A percentile compares a stretch with the other conserved stretches of the same genome.
phyloP scores from a whole-genome alignment of 805 yeast species.

The Jamesozyma piceae region DNA sequence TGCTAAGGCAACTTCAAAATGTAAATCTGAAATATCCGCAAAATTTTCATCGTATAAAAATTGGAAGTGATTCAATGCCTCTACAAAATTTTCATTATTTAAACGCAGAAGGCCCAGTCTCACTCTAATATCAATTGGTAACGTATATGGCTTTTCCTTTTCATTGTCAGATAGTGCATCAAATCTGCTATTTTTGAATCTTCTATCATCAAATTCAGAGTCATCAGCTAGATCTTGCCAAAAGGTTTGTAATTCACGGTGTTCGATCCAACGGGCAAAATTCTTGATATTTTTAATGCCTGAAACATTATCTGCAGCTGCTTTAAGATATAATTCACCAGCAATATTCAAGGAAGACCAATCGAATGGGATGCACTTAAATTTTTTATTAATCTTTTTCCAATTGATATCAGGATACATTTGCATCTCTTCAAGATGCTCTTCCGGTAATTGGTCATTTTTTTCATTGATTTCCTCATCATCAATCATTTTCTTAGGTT shows the following conservation, averaged over 20 bases:
- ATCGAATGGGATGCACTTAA: constrained; percentile 48
- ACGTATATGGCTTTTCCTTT: constrained; percentile 34
- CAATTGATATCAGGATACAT: constrained; percentile 23
- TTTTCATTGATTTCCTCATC: constrained; percentile 14
- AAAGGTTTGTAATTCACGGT: constrained; percentile 43
- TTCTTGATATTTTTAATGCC: constrained; percentile 59
- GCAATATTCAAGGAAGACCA: constrained; percentile 87
- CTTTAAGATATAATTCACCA: constrained; percentile 63
- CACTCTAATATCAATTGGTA: constrained; percentile 83
- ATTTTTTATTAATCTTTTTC: constrained; percentile 23
- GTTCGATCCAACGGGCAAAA: constrained; percentile 76
- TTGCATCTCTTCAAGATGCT: constrained; percentile 19
- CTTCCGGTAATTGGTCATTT: constrained; percentile 9
- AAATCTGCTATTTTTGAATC: constrained; percentile 40
- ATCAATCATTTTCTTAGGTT: no score
- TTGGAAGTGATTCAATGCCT: constrained; percentile 63
- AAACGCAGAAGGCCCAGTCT: constrained; percentile 72
- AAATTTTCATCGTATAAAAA: constrained; percentile 49
- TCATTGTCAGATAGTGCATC: constrained; percentile 32
- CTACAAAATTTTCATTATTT: constrained; percentile 50
- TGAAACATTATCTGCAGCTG: constrained; percentile 42
- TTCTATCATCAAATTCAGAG: constrained; percentile 72
- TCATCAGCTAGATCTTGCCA: constrained; percentile 50
- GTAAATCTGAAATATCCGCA: constrained; percentile 61
- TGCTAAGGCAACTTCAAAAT: constrained; percentile 64